Evolutionary conservation across 352 stramenopile species (phyloP), one percentile per base, ranked within the genome.

Genomic region (Phytophthora pistaciae): DNA sequence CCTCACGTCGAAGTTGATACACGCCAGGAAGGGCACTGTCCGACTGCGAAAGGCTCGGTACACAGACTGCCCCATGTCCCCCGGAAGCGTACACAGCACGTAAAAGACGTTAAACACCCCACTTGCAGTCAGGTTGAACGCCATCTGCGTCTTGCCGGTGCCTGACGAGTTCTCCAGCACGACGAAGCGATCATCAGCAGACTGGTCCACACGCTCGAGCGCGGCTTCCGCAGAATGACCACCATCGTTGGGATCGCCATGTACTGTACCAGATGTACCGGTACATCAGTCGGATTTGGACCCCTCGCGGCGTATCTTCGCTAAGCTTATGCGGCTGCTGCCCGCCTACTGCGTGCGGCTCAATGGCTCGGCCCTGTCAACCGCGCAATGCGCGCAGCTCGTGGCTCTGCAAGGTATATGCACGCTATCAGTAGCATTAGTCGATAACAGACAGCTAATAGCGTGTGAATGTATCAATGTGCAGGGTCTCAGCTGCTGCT

Each of bases 401-500:
- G 11, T 77, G 36, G 57, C 21, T 8, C 60, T 71, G 18, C 74
- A 81, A 81, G 74, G 74, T 78, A 36, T 44, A 44, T 10, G 33
- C 11, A 16, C 36, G 16, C 29, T 33, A 5, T 33, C 29, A 5
- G 29, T 33, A 33, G 0, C 18, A n/a, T 2, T 50, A 50, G 44
- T 1, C 42, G 11, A 49, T 9, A 21, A 21, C 23, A 4, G 13
- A n/a, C n/a, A 33, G 27, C 25, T 27, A 27, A 27, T 27, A 27
- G 25, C 3, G 25, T 1, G 29, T 33, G 5, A n/a, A n/a, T 44
- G 29, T 33, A 10, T 33, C 29, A 42, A 44, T 44, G 38, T 64
- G 54, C 59, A 92, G 75, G 55, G 53, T 68, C 78, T 57, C 66
- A 84, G 46, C 18, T 84, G 13, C 18, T 78, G 2, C 75, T 92